Evolutionary conservation across 192 early-diverging fungal genomes (phyloP).

Genomic region (Coemansia sp.): DNA sequence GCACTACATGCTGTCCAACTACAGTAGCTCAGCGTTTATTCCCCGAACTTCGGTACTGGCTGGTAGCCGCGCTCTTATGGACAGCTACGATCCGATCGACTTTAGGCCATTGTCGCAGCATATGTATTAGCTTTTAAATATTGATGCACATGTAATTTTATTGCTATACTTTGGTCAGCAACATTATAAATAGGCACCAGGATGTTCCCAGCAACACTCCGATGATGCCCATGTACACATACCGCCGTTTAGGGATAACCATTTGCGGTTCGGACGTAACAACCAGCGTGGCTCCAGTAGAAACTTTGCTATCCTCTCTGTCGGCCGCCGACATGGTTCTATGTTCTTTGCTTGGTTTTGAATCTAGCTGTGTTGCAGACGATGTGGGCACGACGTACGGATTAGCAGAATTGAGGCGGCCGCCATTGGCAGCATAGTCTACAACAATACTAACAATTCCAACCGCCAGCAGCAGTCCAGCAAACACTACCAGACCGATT

Average conservation of each 20-base stretch:
- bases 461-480: slow-evolving; percentile 33
- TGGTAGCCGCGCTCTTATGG: slow-evolving; percentile 3
- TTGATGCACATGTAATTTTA: not conserved
- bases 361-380: not conserved
- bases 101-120: slow-evolving; percentile 25
- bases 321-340: not conserved
- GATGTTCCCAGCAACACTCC: slow-evolving; percentile 33
- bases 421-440: slow-evolving; percentile 28
- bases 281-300: not conserved
- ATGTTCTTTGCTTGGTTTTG: not conserved
- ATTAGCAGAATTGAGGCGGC: slow-evolving; percentile 37
- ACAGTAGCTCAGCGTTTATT: not conserved
- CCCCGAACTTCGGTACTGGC: not conserved
- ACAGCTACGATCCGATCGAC: slow-evolving; percentile 12
- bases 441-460: slow-evolving; percentile 20
- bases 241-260: slow-evolving; percentile 29
- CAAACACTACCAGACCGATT: slow-evolving; percentile 43
- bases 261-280: not conserved
- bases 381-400: slow-evolving; percentile 17
- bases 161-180: slow-evolving; percentile 23
- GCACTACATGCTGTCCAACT: not conserved
- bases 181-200: slow-evolving; percentile 39
- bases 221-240: slow-evolving; percentile 42
- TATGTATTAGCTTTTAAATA: slow-evolving; percentile 23
- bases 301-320: slow-evolving; percentile 2